Percentiles rank a stretch among this genome's conserved stretches.
Conservation (phyloP, 202 grass and related monocot species). For the Digitaria exilis region DNA sequence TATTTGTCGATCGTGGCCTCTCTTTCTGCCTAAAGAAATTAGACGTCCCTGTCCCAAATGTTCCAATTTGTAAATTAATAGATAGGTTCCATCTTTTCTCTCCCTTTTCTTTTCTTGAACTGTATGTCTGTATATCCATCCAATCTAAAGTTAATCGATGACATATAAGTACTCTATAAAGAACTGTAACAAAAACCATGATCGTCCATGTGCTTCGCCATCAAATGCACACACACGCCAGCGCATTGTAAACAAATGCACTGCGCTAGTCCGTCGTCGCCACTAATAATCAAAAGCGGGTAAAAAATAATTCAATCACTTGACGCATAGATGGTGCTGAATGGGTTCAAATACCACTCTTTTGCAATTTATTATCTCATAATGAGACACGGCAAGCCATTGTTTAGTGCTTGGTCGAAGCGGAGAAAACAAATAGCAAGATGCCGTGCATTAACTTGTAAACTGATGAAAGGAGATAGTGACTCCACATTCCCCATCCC, state of each 20-base stretch:
- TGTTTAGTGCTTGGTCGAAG: not conserved
- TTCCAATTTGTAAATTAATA: conserved; percentile 19
- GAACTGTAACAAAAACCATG: not conserved
- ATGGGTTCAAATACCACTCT: too few species aligned
- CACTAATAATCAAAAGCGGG: not conserved
- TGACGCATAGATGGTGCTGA: not conserved
- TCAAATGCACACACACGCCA: not conserved
- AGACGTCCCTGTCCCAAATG: not conserved
- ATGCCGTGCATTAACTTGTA: not conserved
- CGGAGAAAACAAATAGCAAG: not conserved
- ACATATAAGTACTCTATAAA: not conserved
- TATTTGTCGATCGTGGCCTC: not conserved
- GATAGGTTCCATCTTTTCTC: not conserved
- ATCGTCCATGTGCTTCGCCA: not conserved
- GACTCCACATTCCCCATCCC: not conserved
- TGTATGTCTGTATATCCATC: not conserved
- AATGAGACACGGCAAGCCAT: not conserved
- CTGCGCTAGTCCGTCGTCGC: not conserved
- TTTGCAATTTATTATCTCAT: not conserved
- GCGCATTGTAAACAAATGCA: not conserved
- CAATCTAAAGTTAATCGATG: not conserved
- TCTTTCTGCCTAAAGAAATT: not conserved
- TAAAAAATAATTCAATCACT: not conserved
- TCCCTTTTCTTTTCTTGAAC: not conserved
- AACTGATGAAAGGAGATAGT: not conserved